Percentiles rank a stretch among this genome's conserved stretches.
phyloP scores from a whole-genome alignment of 2,329 filamentous ascomycete genomes.

The Ustilaginoidea virens region DNA sequence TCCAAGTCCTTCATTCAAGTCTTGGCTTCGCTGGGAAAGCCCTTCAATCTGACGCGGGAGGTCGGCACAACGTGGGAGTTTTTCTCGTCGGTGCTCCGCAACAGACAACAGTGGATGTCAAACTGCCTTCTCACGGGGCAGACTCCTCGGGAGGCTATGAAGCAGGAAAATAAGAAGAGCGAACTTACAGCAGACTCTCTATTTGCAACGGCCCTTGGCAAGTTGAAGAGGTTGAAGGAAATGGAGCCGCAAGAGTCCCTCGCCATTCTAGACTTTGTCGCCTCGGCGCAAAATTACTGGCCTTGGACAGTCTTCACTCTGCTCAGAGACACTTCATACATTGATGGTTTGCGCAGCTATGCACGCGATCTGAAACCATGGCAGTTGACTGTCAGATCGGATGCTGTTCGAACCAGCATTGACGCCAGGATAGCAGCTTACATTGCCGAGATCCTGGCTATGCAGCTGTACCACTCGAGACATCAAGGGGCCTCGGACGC shows the following conservation, averaged over 20 bases:
- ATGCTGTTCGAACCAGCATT: slow-evolving; percentile 40
- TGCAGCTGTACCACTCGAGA: slow-evolving; percentile 77
- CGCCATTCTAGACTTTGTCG: slow-evolving; percentile 73
- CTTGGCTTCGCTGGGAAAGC: slow-evolving; percentile 61
- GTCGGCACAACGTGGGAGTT: slow-evolving; percentile 68
- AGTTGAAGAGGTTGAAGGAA: slow-evolving; percentile 48
- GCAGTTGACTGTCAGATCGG: slow-evolving; percentile 34
- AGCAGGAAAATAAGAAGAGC: slow-evolving; percentile 35
- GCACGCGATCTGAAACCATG: slow-evolving; percentile 42
- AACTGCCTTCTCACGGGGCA: slow-evolving; percentile 82
- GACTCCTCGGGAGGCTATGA: slow-evolving; percentile 62
- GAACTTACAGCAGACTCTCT: slow-evolving; percentile 44
- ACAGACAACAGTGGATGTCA: slow-evolving; percentile 90
- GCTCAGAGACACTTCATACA: slow-evolving; percentile 56
- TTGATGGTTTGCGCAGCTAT: slow-evolving; percentile 57
- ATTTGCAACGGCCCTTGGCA: slow-evolving; percentile 56
- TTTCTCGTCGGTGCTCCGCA: slow-evolving; percentile 71
- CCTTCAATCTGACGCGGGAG: slow-evolving; percentile 49
- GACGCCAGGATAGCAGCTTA: slow-evolving; percentile 63
- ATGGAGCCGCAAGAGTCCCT: slow-evolving; percentile 51
- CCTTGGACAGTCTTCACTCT: slow-evolving; percentile 80
- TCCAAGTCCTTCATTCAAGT: slow-evolving; percentile 74
- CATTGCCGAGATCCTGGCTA: slow-evolving; percentile 74
- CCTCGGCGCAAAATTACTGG: slow-evolving; percentile 85
- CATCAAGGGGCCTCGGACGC: slow-evolving; percentile 52